Conservation (phyloP, 257 asterid genomes). For the Solanum clarkiae region DNA sequence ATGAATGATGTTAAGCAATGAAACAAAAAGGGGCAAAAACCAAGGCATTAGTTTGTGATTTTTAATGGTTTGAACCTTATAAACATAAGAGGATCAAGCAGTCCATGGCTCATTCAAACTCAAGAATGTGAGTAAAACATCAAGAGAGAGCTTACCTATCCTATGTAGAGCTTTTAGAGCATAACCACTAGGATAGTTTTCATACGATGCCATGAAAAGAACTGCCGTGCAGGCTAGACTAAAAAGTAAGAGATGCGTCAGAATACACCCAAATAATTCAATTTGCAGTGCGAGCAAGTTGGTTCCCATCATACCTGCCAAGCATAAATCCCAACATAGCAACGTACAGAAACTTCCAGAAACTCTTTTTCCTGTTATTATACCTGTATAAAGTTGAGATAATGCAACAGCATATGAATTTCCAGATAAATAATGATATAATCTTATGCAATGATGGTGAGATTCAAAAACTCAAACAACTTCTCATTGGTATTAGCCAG, state of each 20-base stretch:
- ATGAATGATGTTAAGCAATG: background rate
- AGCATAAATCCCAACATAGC: constrained; percentile 63
- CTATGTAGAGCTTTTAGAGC: constrained; percentile 65
- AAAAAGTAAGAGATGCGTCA: constrained; percentile 38
- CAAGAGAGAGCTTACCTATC: constrained; percentile 40
- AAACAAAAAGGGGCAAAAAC: background rate
- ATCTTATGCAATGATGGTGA: background rate
- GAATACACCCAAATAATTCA: background rate
- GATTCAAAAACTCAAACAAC: background rate
- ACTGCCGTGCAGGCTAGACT: constrained; percentile 80
- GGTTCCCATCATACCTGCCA: constrained; percentile 41
- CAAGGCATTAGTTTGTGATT: background rate
- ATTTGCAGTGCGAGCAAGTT: background rate
- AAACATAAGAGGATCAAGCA: background rate
- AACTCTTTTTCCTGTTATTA: constrained; percentile 75
- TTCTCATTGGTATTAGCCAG: background rate
- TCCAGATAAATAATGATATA: background rate
- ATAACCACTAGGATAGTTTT: constrained; percentile 87
- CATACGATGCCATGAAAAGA: constrained; percentile 72
- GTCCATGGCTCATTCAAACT: background rate
- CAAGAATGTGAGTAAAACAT: background rate
- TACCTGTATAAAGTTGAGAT: constrained; percentile 36
- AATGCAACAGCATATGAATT: background rate
- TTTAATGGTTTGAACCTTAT: background rate
- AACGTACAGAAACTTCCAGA: constrained; percentile 64